Base-by-base conservation (phyloP, 345 rosid genomes). In the Physaria fendleri region DNA sequence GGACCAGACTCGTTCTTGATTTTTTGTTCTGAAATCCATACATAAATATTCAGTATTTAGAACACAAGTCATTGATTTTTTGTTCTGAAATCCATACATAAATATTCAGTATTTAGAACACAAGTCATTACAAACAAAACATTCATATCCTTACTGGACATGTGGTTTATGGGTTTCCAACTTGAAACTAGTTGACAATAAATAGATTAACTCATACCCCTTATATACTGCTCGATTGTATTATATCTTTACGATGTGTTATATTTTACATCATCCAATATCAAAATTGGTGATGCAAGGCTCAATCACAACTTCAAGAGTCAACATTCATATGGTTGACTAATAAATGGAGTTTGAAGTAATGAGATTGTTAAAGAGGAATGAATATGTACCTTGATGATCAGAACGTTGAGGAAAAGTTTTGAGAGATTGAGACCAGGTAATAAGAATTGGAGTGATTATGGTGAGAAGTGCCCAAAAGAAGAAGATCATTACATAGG, bases 401-500 rank as follows among this genome's bases (percentile, higher is more conserved):
- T 62, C 12, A 28, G 48, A 38, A 34, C 45, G 5, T 18, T 13
- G 41, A 17, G 41, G 49, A 27, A 20, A 49, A n/a, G 13, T 39
- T 62, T 72, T 88, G 45, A 83, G 73, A 47, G 94, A 78, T 13
- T 87, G 88, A 11, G 97, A 86, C 83, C 80, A 71, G 54, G 76
- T 68, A 78, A 93, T 71, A 35, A 93, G 91, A 1, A 83, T 85
- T 20, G 99, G 99, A 5, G 97, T 84, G 81, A 93, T 68, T 52
- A 93, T 70, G 7, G 94, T 76, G 64, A 93, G 94, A 64, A 78
- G 62, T 50, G 97, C 95, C 99, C 99, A 93, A 75, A 85, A 89
- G 85, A 93, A 80, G 77, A 89, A 83, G 57, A 93, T 82, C 74
- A 89, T 64, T 8, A 82, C 88, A 25, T 75, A 77, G 41, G 72